Base-by-base conservation (phyloP, 179 eudicot genomes). In the Spergularia azorica region DNA sequence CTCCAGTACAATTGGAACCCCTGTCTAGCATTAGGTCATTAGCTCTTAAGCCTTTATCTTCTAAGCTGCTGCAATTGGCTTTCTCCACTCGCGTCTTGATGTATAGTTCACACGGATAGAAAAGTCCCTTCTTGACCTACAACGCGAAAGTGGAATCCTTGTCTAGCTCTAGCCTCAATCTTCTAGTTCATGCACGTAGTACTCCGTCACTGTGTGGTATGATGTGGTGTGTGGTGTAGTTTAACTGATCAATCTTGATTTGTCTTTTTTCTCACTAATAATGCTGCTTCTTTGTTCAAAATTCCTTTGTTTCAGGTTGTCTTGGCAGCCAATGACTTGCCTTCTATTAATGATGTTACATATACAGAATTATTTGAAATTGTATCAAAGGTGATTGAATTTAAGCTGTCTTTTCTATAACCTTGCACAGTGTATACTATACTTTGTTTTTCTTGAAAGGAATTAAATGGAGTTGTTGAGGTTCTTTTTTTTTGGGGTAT, bases 261-360 rank as follows among this genome's bases (percentile, higher is more conserved):
- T 43, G 18, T 41, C 14, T 26, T 56, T 61, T 43, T 6, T 11
- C 18, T 39, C 54, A 8, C 60, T 14, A 13, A 26, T 72, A 54
- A 67, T 66, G 59, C 50, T 74, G 17, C 74, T 14, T 56, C 50
- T 81, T 9, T 71, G 51, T 67, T 58, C n/a, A 26, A n/a, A 71
- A 39, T 74, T 39, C 66, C 77, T 73, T 69, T 36, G 71, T n/a
- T 85, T 79, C 92, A 95, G 99, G 98, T 95, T 80, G 90, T 95
- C 36, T 83, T 95, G 88, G 97, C 99, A 66, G 98, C 98, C 75
- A 95, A 95, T 86, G 99, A 94, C 58, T 84, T 95, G 79, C 99
- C 99, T 76, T 95, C 99, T 41, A 95, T 95, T 38, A 95, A 95
- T 71, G 99, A 95, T 79, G 83, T 95, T 51, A 95, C 98, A 61